phyloP scores from a whole-genome alignment of 1,284 basidiomycete species.

The Volvariella volvacea region DNA sequence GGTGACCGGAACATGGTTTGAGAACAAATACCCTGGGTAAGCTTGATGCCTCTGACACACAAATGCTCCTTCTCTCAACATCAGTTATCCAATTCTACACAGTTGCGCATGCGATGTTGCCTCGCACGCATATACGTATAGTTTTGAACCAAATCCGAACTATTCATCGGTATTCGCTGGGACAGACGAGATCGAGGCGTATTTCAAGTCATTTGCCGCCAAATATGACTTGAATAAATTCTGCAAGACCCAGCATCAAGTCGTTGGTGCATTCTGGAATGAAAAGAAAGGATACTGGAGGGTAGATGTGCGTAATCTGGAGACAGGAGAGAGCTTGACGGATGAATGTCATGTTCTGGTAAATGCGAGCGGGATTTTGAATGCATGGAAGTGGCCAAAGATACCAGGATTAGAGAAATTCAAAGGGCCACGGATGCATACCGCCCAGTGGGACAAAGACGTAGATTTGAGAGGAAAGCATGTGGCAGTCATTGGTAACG shows the following conservation, averaged over 20 bases:
- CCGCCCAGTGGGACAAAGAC: conserved; percentile 34
- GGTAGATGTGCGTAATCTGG: conserved; percentile 17
- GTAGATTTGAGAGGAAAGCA: conserved; percentile 34
- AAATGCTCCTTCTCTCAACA: background rate
- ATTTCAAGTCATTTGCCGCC: conserved; percentile 19
- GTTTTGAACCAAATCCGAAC: conserved; percentile 22
- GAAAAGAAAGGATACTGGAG: conserved; percentile 19
- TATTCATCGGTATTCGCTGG: conserved; percentile 24
- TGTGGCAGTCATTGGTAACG: conserved; percentile 45
- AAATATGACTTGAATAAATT: conserved; percentile 24
- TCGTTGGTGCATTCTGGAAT: conserved; percentile 23
- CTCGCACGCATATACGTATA: conserved; percentile 23
- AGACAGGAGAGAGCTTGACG: conserved; percentile 13
- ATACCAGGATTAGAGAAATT: conserved; percentile 34
- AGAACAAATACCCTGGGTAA: conserved; percentile 23
- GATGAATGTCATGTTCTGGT: conserved; percentile 25
- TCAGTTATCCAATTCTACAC: background rate
- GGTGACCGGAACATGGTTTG: conserved; percentile 24
- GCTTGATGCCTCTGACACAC: background rate
- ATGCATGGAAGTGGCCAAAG: conserved; percentile 29
- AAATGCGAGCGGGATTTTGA: conserved; percentile 25
- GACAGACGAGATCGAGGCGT: conserved; percentile 20
- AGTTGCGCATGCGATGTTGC: conserved; percentile 26
- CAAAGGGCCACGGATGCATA: conserved; percentile 40
- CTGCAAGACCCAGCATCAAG: conserved; percentile 20